Evolutionary conservation across 345 rosid genomes (phyloP), one percentile per base, ranked within the genome.

Genomic region (Populus simonii): DNA sequence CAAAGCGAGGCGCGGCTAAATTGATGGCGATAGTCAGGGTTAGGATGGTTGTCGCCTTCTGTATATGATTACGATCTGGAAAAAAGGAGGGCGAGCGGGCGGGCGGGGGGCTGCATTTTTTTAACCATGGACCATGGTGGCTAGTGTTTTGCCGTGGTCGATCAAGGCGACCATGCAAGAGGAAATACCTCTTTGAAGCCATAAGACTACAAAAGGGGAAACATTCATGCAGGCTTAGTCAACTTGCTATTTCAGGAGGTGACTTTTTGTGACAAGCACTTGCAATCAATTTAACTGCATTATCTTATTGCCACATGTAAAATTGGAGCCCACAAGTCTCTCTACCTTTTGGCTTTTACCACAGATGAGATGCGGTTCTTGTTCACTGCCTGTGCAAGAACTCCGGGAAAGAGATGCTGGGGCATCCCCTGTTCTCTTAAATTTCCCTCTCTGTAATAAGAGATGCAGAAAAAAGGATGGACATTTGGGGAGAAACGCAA

Each of bases 371-470:
- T 41, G 47, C 68, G 83, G 84, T 67, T 67, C 25, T 18, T 70
- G n/a, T 79, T 81, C 31, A 51, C 38, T 41, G 84, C 75, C 27
- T 55, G 5, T 77, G 79, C 87, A 88, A 83, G 65, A 83, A 80
- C 66, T 51, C 67, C 89, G 84, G 81, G 81, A 43, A 70, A 79
- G 39, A 80, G 75, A 77, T 72, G 81, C 65, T 53, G 59, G 16
- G 72, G 66, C 81, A 78, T 76, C 61, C 39, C 45, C 38, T 39
- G 35, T 71, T 25, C 51, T 61, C 66, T 73, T 81, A 83, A 71
- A 84, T 78, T 75, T 86, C 73, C 75, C 57, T 70, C 76, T 47
- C 36, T n/a, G 72, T 71, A 29, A 68, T 71, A 36, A 66, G 27
- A 79, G 59, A 72, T 20, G 45, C 35, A 22, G 69, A 47, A 47